Base-by-base conservation (phyloP, 2,329 filamentous ascomycete genomes). In the Fusarium pilosicola region DNA sequence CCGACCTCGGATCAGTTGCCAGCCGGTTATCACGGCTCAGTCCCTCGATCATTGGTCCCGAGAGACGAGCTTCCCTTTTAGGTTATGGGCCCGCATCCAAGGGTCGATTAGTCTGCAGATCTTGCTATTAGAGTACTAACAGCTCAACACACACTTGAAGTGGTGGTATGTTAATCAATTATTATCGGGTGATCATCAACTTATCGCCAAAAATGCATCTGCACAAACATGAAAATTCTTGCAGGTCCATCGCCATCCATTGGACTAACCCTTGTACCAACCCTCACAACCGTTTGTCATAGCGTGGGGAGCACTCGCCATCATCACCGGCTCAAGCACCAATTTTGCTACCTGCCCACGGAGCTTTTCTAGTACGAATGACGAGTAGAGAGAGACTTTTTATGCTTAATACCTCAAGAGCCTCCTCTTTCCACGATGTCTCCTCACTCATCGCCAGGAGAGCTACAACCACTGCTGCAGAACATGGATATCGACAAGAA, bases 1-100 rank as follows among this genome's bases (percentile, higher is more conserved):
- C 68, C 67, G 62, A 71, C 67, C 38, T 66, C 67, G 55, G 67
- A 71, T 39, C 30, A 28, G 6, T 49, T 42, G 68, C 68, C 61
- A 70, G 68, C 55, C 68, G 61, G 68, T 20, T 67, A 71, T 62
- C 24, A 36, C 68, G 68, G 68, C 49, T 26, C 45, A 18, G 15
- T 44, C 34, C 22, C 10, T 54, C 30, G 1, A 22, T 36, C 13
- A 71, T 71, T 61, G 45, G 51, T 5, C 13, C 10, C 9, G 10
- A 44, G 24, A 20, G n/a, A 48, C 32, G 26, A 65, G 62, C 62
- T 65, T 55, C 62, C 62, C n/a, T 28, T 64, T 65, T 38, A 36
- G 34, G 34, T 30, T 22, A 24, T 36, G 48, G 61, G 34, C 34
- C 39, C 51, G 34, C 34, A 64, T 57, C 36, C 18, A 22, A 41